Evolutionary conservation across 2,329 filamentous ascomycete genomes (phyloP).

Genomic region (Colletotrichum zoysiae): DNA sequence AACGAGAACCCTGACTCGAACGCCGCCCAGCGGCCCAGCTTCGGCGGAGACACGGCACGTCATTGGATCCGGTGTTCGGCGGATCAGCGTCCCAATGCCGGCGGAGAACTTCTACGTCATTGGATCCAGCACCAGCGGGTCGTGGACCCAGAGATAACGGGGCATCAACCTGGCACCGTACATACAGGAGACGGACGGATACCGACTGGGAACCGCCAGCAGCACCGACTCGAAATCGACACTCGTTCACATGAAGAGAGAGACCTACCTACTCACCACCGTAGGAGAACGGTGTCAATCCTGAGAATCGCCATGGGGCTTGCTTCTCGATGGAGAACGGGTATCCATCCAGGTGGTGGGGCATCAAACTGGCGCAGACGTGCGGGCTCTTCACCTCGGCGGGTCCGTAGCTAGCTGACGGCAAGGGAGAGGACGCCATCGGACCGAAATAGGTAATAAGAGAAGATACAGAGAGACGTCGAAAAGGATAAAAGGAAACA

Average conservation of each 20-base stretch:
- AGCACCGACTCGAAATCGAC: conserved; percentile 31
- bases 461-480: conserved; percentile 21
- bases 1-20: conserved; percentile 34
- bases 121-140: conserved; percentile 35
- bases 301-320: conserved; percentile 8
- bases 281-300: conserved; percentile 9
- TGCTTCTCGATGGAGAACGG: conserved; percentile 6
- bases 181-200: conserved; percentile 37
- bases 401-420: conserved; percentile 36
- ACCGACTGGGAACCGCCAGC: conserved; percentile 39
- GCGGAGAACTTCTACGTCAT: conserved; percentile 41
- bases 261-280: conserved; percentile 30
- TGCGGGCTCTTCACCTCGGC: conserved; percentile 37
- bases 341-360: conserved; percentile 26
- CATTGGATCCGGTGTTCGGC: conserved; percentile 36
- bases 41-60: conserved; percentile 41
- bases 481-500: conserved; percentile 39
- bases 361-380: conserved; percentile 32
- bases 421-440: conserved; percentile 33
- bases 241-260: conserved; percentile 11
- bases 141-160: conserved; percentile 36
- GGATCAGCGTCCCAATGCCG: conserved; percentile 35
- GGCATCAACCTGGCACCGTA: conserved; percentile 39
- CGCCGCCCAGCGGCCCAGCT: conserved; percentile 29
- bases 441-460: conserved; percentile 37